A percentile compares a stretch with the other conserved stretches of the same genome.
Conservation (phyloP, 371 early-diverging fungal genomes). For the Smittium culicis region DNA sequence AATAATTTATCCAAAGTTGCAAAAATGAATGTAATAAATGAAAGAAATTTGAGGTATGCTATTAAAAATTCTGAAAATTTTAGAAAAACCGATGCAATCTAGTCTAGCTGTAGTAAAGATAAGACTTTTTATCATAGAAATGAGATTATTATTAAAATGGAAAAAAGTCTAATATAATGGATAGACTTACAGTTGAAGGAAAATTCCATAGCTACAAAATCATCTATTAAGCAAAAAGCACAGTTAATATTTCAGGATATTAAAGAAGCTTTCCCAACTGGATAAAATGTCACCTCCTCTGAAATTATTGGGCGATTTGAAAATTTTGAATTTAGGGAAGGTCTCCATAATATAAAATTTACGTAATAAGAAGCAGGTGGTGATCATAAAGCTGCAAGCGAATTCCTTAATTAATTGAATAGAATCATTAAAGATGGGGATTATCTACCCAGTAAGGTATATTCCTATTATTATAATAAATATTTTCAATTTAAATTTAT, state of each 20-base stretch:
- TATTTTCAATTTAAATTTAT: neutral
- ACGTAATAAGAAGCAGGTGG: neutral
- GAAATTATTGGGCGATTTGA: neutral
- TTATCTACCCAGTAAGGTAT: neutral
- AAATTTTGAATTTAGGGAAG: neutral
- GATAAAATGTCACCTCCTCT: neutral
- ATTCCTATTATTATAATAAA: neutral
- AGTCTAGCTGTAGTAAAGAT: neutral
- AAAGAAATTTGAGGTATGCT: neutral
- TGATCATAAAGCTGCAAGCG: neutral
- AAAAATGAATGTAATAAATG: neutral
- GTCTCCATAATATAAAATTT: neutral
- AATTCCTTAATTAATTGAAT: neutral
- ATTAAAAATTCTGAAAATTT: neutral
- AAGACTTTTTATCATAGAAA: neutral
- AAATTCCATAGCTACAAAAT: neutral
- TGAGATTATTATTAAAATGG: neutral
- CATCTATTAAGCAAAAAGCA: neutral
- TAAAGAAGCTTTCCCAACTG: neutral
- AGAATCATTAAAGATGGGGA: neutral
- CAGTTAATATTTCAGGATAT: neutral
- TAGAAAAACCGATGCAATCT: neutral
- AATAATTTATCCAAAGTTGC: neutral
- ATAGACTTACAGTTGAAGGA: neutral
- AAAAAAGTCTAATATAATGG: neutral